Conservation (phyloP, 2,329 filamentous ascomycete species). For the Clonostachys byssicola region DNA sequence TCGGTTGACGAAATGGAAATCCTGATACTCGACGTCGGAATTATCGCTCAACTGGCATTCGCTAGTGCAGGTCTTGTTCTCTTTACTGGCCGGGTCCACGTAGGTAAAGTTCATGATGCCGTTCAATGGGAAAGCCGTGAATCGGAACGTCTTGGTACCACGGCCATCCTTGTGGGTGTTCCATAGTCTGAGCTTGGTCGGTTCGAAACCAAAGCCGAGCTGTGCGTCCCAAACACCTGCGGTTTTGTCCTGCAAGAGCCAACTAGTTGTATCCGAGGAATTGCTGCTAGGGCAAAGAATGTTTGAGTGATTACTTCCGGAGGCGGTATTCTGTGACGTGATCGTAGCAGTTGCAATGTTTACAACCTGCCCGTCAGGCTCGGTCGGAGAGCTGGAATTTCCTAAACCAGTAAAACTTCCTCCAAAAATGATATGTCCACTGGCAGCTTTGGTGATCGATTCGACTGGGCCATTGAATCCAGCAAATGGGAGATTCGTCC, state of each 20-base stretch:
- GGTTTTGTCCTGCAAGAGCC: constrained; percentile 69
- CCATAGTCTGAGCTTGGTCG: constrained; percentile 81
- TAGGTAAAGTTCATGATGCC: constrained; percentile 98
- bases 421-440: constrained; percentile 87
- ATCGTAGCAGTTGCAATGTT: constrained; percentile 80
- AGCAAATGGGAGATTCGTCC: constrained; percentile 80
- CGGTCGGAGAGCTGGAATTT: constrained; percentile 66
- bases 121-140: constrained; percentile 77
- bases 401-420: constrained; percentile 85
- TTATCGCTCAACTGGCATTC: constrained; percentile 80
- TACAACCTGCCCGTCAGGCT: constrained; percentile 72
- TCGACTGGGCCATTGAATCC: constrained; percentile 93
- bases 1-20: constrained; percentile 84
- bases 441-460: constrained; percentile 75
- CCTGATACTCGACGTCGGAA: constrained; percentile 64
- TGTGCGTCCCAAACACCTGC: constrained; percentile 79
- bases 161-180: constrained; percentile 83
- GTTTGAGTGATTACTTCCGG: constrained; percentile 62
- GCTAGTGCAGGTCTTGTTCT: constrained; percentile 70
- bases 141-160: constrained; percentile 84
- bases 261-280: constrained; percentile 73
- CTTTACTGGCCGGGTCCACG: constrained; percentile 67
- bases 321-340: constrained; percentile 58
- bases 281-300: constrained; percentile 71
- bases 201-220: constrained; percentile 80